phyloP scores from a whole-genome alignment of 768 basidiomycete species.

The Lepiota venenata region DNA sequence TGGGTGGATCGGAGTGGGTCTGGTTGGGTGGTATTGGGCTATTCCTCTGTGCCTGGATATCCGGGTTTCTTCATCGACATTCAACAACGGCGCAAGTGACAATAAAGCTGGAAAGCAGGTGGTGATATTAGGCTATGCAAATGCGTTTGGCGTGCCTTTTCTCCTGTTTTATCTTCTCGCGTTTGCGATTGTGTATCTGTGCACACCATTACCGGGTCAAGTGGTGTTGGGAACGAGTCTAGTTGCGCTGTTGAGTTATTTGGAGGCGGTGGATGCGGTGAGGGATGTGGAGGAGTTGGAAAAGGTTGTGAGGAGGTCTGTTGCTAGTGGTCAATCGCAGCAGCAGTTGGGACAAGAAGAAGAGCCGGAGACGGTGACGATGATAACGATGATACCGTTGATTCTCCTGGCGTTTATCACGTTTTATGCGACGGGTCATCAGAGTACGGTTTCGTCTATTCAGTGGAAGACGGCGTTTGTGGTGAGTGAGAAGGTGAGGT shows the following conservation, averaged over 20 bases:
- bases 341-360: conserved; percentile 17
- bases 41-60: conserved; percentile 77
- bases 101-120: conserved; percentile 21
- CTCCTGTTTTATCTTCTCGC: conserved; percentile 74
- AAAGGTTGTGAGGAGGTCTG: conserved; percentile 43
- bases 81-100: conserved; percentile 24
- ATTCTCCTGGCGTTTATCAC: conserved; percentile 72
- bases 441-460: conserved; percentile 81
- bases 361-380: conserved; percentile 28
- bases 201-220: conserved; percentile 82
- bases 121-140: conserved; percentile 77
- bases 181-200: conserved; percentile 59
- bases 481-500: conserved; percentile 62
- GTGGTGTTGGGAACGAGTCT: conserved; percentile 63
- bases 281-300: conserved; percentile 64
- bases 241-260: conserved; percentile 65
- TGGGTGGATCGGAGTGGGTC: conserved; percentile 46
- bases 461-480: conserved; percentile 97
- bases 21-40: conserved; percentile 66
- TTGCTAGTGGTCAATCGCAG: conserved; percentile 36
- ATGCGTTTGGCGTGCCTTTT: conserved; percentile 87
- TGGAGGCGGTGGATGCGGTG: conserved; percentile 80
- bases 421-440: conserved; percentile 92
- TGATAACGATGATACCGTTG: conserved; percentile 36
- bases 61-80: conserved; percentile 17